phyloP scores from a whole-genome alignment of 2,329 filamentous ascomycete species.

The Lasiodiplodia gonubiensis region DNA sequence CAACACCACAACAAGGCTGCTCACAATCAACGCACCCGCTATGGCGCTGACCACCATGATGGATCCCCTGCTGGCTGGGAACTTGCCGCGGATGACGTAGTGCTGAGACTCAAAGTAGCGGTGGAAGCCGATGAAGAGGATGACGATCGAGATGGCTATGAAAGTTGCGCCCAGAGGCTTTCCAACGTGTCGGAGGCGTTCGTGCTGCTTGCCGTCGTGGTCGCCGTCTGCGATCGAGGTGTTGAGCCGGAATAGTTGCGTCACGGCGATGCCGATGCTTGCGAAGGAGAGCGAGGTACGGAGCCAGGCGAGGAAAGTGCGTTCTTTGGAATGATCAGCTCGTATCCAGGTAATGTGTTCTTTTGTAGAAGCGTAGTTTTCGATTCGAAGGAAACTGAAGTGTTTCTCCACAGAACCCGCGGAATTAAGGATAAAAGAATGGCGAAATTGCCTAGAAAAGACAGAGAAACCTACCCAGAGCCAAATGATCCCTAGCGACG shows the following conservation, averaged over 20 bases:
- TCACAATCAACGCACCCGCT: constrained; percentile 64
- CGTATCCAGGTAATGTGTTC: background rate
- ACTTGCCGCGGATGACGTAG: constrained; percentile 81
- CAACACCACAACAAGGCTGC: constrained; percentile 65
- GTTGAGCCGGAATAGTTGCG: constrained; percentile 84
- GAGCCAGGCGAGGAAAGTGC: constrained; percentile 85
- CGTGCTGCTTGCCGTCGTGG: constrained; percentile 28
- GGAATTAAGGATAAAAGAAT: background rate
- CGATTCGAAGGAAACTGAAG: background rate
- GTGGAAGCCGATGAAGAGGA: constrained; percentile 77
- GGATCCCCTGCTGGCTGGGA: constrained; percentile 77
- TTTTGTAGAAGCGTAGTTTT: background rate
- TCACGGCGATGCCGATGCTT: constrained; percentile 81
- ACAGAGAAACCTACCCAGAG: constrained; percentile 65
- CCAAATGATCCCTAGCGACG: constrained; percentile 81
- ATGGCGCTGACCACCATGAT: constrained; percentile 72
- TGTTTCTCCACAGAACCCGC: background rate
- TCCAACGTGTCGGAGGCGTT: constrained; percentile 65
- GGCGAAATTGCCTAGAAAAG: background rate
- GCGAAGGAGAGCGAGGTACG: constrained; percentile 82
- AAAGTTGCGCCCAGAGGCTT: constrained; percentile 80
- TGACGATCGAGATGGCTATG: constrained; percentile 74
- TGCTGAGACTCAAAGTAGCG: constrained; percentile 79
- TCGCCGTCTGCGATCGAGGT: constrained; percentile 57
- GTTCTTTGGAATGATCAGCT: constrained; percentile 59